Evolutionary conservation across 2,329 filamentous ascomycete species (phyloP), one percentile per base, ranked within the genome.

Genomic region (Colletotrichum horii): DNA sequence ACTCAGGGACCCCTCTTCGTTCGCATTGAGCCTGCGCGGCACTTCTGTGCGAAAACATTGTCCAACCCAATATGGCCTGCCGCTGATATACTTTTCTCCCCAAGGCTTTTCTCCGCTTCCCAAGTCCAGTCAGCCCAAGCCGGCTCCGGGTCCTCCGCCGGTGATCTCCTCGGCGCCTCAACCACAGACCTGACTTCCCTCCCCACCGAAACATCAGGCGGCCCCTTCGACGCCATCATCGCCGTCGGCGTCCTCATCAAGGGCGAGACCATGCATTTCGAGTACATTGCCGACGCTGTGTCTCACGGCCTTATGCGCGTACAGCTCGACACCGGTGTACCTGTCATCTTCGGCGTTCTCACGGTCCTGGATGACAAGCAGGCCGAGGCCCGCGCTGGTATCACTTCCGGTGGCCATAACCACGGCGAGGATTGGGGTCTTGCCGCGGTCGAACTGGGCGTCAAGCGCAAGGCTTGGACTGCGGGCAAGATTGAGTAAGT

Each of bases 251-350:
- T 98, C 72, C 91, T 99, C 76, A 98, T 99, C 88, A 99, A 99
- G 89, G 97, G 97, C 84, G 95, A 98, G 86, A 98, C 97, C 8
- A 98, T 98, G 96, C 97, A 99, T 87, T 99, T 99, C 82, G 97
- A 99, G 87, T 98, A 99, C 87, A 99, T 99, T 81, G 91, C 96
- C 56, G 97, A 98, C 78, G 92, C 95, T 55, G 96, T 97, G 8
- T 95, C 93, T 74, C 95, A 98, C 77, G 97, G 95, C 8, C 89
- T 99, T 76, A 99, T 99, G 97, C 93, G 95, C 78, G 93, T 98
- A 75, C 96, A 98, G 85, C 89, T 98, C 71, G 96, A 99, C 83
- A 93, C 92, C 12, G 94, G 95, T 60, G 92, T 98, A 66, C 97
- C 97, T 36, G 94, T 99, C 75, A 91, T 98, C 75, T 98, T 98